A percentile compares a stretch with the other conserved stretches of the same genome.
Evolutionary conservation across 1,284 basidiomycete genomes (phyloP).

Genomic region (Cutaneotrichosporon arboriforme): DNA sequence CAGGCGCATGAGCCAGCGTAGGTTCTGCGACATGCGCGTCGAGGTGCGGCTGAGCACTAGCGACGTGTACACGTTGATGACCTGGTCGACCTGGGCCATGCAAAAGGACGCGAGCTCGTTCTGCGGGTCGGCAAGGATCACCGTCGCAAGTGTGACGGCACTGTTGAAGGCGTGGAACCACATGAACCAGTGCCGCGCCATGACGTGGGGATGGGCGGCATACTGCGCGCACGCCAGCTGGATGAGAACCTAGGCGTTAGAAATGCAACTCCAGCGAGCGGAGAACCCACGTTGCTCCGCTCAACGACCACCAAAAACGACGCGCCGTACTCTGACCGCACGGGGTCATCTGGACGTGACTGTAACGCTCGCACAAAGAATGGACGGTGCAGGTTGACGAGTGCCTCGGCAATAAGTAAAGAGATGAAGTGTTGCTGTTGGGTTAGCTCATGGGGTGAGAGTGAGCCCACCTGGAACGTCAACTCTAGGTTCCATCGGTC

Average conservation of each 20-base stretch:
- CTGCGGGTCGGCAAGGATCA: slow-evolving; percentile 26
- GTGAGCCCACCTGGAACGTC: slow-evolving; percentile 24
- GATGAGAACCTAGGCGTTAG: slow-evolving; percentile 24
- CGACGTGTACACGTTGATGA: slow-evolving; percentile 22
- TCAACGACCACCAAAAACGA: slow-evolving; percentile 32
- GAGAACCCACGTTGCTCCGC: slow-evolving; percentile 28
- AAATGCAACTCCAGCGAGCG: too few relatives aligned
- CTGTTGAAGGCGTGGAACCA: slow-evolving; percentile 31
- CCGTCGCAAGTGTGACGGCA: slow-evolving; percentile 30
- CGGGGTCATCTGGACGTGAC: slow-evolving; percentile 25
- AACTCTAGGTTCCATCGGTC: slow-evolving; percentile 20
- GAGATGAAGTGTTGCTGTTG: slow-evolving; percentile 27
- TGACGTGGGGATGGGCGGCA: slow-evolving; percentile 23
- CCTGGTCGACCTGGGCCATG: slow-evolving; percentile 24
- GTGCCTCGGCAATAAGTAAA: slow-evolving; percentile 27
- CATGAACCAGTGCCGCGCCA: slow-evolving; percentile 26
- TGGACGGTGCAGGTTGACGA: slow-evolving; percentile 30
- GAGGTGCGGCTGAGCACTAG: slow-evolving; percentile 19
- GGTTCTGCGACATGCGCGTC: slow-evolving; percentile 21
- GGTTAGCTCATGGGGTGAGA: background rate
- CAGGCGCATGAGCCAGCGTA: slow-evolving; percentile 27
- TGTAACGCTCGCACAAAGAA: slow-evolving; percentile 36
- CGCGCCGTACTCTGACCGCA: slow-evolving; percentile 23
- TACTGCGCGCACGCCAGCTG: slow-evolving; percentile 26
- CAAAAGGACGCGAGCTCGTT: slow-evolving; percentile 24